These are phyloP conservation scores for Phoenix dactylifera DNA, from an alignment of 176 grass and related monocot genomes.

Conservation along the genomic window DNA sequence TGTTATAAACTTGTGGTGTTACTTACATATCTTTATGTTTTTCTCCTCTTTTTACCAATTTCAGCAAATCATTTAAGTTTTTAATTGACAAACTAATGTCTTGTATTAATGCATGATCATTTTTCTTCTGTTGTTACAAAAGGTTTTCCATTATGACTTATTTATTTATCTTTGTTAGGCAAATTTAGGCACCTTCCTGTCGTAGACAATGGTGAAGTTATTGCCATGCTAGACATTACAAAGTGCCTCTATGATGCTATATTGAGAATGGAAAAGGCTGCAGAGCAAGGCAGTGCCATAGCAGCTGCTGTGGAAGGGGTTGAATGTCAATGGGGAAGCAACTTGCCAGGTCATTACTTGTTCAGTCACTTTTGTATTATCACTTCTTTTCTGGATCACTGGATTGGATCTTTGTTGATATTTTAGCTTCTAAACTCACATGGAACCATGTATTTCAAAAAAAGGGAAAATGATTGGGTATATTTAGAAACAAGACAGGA, in stretches of 20 bases:
- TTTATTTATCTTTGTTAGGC: conserved; percentile 39
- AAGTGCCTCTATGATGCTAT: conserved; percentile 98
- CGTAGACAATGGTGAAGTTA: conserved; percentile 96
- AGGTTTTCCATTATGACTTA: conserved; percentile 15
- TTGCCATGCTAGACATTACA: conserved; percentile 97
- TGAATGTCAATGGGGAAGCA: conserved; percentile 71
- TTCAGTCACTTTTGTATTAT: neutral
- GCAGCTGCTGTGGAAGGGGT: conserved; percentile 95
- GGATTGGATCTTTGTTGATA: no score
- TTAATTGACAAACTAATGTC: no score
- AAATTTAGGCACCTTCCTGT: conserved; percentile 99
- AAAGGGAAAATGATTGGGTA: no score
- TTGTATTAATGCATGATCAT: no score
- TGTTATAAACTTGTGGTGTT: no score
- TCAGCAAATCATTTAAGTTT: no score
- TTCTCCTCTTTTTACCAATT: no score
- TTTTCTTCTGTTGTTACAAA: neutral
- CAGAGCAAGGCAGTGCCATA: conserved; percentile 88
- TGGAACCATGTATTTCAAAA: no score
- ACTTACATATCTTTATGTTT: no score
- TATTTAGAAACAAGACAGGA: no score
- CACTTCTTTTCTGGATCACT: no score
- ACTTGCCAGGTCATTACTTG: conserved; percentile 48
- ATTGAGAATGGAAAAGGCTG: conserved; percentile 90
- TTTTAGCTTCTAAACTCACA: no score